These are phyloP conservation scores for Globisporangium okanoganense DNA, from an alignment of 352 stramenopile genomes.

Conservation along the genomic window DNA sequence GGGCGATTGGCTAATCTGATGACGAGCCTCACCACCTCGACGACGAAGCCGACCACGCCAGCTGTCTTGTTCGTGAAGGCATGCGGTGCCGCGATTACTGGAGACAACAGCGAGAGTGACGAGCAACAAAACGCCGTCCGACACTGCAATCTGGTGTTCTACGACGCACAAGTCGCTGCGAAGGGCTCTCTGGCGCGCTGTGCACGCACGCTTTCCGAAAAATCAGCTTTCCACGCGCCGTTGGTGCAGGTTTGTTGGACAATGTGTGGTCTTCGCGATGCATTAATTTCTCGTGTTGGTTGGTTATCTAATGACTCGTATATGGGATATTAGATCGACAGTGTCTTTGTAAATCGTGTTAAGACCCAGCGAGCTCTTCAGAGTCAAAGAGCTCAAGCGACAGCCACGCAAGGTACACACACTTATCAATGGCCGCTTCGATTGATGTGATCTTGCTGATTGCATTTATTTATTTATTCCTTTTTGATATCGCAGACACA, in stretches of 20 bases:
- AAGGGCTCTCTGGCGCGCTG: conserved; percentile 13
- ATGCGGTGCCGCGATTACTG: neutral
- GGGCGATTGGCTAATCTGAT: neutral
- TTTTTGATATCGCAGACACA: too few relatives aligned
- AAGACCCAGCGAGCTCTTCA: neutral
- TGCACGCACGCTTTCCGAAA: neutral
- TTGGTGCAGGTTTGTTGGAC: conserved; percentile 6
- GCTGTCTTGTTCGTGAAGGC: neutral
- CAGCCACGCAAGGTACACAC: neutral
- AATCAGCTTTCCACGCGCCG: conserved; percentile 8
- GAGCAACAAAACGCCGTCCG: neutral
- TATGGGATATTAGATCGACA: conserved; percentile 7
- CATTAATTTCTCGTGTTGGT: too few relatives aligned
- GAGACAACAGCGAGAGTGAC: neutral
- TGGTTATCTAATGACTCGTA: too few relatives aligned
- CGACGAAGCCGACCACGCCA: neutral
- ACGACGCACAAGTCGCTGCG: conserved; percentile 17
- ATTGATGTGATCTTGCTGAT: too few relatives aligned
- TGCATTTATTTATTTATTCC: too few relatives aligned
- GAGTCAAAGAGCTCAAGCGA: neutral
- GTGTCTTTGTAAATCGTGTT: conserved; percentile 7
- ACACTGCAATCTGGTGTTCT: conserved; percentile 23
- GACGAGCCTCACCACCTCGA: neutral
- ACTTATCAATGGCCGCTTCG: neutral
- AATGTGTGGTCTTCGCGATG: neutral